Conservation (phyloP, 495 filamentous ascomycete genomes). For the Clohesyomyces aquaticus region DNA sequence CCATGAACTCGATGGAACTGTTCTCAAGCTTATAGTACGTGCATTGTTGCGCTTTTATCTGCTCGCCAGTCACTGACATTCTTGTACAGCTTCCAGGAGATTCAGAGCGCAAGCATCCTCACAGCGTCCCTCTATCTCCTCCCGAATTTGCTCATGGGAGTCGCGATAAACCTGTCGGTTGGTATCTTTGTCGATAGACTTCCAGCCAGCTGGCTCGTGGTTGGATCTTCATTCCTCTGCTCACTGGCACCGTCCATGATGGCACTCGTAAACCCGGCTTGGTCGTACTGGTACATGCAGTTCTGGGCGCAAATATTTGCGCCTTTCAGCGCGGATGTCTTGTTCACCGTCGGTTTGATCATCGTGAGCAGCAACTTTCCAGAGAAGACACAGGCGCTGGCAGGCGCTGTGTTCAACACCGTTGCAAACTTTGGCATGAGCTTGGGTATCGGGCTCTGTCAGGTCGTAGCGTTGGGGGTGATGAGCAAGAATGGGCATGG, state of each 20-base stretch:
- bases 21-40: slow-evolving; percentile 53
- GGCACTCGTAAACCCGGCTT: slow-evolving; percentile 39
- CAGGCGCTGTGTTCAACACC: slow-evolving; percentile 44
- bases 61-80: background rate
- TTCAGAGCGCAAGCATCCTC: slow-evolving; percentile 30
- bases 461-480: slow-evolving; percentile 24
- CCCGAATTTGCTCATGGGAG: slow-evolving; percentile 33
- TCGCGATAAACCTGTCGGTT: slow-evolving; percentile 31
- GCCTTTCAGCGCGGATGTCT: slow-evolving; percentile 33
- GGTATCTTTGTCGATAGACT: slow-evolving; percentile 38
- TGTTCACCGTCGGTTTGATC: slow-evolving; percentile 40
- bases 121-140: slow-evolving; percentile 37
- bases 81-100: slow-evolving; percentile 30
- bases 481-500: slow-evolving; percentile 8
- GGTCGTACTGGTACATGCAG: slow-evolving; percentile 42
- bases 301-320: slow-evolving; percentile 39
- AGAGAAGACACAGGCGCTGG: slow-evolving; percentile 39
- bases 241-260: slow-evolving; percentile 37
- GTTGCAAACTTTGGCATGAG: slow-evolving; percentile 36
- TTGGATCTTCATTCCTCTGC: slow-evolving; percentile 20
- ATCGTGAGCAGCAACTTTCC: slow-evolving; percentile 41
- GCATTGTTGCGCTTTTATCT: background rate
- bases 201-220: slow-evolving; percentile 29
- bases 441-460: slow-evolving; percentile 24
- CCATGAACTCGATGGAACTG: slow-evolving; percentile 56